Conservation (phyloP, 345 rosid genomes). For the Lepidium sativum region DNA sequence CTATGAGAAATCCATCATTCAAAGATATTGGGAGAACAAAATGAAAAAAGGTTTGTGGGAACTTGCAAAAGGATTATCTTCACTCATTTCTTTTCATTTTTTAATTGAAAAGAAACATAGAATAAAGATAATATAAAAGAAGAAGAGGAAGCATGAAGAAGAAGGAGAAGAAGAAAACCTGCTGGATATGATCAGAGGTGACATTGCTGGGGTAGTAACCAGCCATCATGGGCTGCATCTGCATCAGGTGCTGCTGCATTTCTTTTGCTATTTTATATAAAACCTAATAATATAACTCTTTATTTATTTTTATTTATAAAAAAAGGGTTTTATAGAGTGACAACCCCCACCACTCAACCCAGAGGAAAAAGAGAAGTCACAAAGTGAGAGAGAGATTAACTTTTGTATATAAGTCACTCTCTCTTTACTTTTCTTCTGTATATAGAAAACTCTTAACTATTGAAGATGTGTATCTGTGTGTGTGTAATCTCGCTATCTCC, state of each 20-base stretch:
- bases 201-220: conserved; percentile 99
- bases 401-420: conserved; percentile 19
- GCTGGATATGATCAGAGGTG: conserved; percentile 99
- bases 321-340: conserved; percentile 5
- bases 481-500: conserved; percentile 27
- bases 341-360: conserved; percentile 33
- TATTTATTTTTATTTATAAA: background rate
- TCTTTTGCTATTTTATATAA: conserved; percentile 43
- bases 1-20: background rate
- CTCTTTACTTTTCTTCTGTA: conserved; percentile 21
- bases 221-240: conserved; percentile 99
- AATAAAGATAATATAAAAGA: conserved; percentile 3
- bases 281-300: conserved; percentile 9
- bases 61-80: background rate
- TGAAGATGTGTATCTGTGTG: conserved; percentile 27
- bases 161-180: conserved; percentile 42
- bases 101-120: background rate
- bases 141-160: background rate
- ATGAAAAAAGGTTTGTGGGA: background rate
- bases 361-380: conserved; percentile 23
- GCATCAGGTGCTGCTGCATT: conserved; percentile 99
- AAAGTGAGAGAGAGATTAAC: conserved; percentile 2
- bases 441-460: conserved; percentile 32
- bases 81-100: background rate
- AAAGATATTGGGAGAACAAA: background rate